Conservation (phyloP, 2,329 filamentous ascomycete genomes). For the Colletotrichum tamarilloi region DNA sequence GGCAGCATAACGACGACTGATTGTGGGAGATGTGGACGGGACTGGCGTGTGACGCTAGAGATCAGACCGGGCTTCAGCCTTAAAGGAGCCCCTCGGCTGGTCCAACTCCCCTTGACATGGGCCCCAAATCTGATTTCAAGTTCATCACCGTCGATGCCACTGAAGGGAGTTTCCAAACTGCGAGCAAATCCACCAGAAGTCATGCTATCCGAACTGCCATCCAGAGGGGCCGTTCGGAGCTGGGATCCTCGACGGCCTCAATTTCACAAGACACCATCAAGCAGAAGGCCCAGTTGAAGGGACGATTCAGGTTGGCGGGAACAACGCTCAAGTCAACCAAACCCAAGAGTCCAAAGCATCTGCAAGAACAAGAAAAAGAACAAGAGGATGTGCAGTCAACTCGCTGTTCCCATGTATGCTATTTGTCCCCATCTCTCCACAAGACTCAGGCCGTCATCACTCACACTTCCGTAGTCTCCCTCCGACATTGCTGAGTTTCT, state of each 20-base stretch:
- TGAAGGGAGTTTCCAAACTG: slow-evolving; percentile 13
- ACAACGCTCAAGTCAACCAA: not conserved
- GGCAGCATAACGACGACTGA: not conserved
- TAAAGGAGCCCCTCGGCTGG: not conserved
- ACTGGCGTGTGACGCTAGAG: not conserved
- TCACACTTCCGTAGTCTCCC: not conserved
- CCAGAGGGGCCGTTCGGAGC: slow-evolving; percentile 13
- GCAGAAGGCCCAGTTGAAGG: slow-evolving; percentile 23
- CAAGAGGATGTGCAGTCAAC: too few relatives aligned
- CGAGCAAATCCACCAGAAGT: slow-evolving; percentile 30
- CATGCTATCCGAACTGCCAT: slow-evolving; percentile 36
- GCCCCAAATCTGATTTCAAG: slow-evolving; percentile 28
- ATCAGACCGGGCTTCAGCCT: not conserved
- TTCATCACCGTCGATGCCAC: slow-evolving; percentile 27
- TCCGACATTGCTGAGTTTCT: not conserved
- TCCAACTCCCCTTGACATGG: not conserved
- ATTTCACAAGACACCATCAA: slow-evolving; percentile 11
- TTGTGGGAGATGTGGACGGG: not conserved
- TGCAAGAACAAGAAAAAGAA: not conserved
- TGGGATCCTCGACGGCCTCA: slow-evolving; percentile 13
- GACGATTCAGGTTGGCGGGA: slow-evolving; percentile 32
- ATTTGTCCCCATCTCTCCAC: not conserved
- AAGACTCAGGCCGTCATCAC: not conserved
- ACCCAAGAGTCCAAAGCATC: not conserved
- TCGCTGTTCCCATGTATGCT: not conserved